These are phyloP conservation scores for Exophiala dermatitidis DNA, from an alignment of 2,329 filamentous ascomycete species.

Conservation along the genomic window DNA sequence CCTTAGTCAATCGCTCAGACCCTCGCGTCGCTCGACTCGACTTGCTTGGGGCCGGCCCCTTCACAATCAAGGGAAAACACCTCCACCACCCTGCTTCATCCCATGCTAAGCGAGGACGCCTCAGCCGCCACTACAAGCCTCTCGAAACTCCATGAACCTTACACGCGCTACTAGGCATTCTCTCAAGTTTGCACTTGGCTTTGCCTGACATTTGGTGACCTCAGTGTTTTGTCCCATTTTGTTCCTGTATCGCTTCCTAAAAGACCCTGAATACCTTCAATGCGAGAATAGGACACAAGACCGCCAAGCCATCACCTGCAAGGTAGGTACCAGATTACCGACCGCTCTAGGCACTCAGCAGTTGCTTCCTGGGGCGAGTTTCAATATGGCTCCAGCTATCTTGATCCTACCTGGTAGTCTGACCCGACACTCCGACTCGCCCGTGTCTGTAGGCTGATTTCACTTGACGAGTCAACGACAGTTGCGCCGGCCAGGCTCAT, in stretches of 20 bases:
- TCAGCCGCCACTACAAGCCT: conserved; percentile 5
- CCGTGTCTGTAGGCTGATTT: too few species aligned
- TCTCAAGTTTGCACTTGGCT: not conserved
- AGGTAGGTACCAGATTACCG: too few species aligned
- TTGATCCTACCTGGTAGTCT: too few species aligned
- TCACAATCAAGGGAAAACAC: not conserved
- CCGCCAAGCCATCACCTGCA: too few species aligned
- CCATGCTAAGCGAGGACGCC: conserved; percentile 17
- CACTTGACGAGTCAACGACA: too few species aligned
- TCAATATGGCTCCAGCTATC: too few species aligned
- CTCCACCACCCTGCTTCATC: conserved; percentile 8
- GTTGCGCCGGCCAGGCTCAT: too few species aligned
- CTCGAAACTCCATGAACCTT: not conserved
- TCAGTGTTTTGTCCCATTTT: not conserved
- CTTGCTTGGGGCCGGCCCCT: not conserved
- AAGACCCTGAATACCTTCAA: too few species aligned
- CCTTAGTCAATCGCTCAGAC: not conserved
- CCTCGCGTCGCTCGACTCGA: conserved; percentile 3
- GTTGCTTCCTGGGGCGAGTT: too few species aligned
- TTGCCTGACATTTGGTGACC: not conserved
- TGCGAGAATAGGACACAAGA: too few species aligned
- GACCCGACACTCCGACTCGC: too few species aligned
- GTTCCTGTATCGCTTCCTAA: not conserved
- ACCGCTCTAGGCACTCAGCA: too few species aligned
- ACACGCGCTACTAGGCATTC: not conserved